Percentiles rank a stretch among this genome's conserved stretches.
Conservation (phyloP, 371 early-diverging fungal genomes). For the Mortierella sp. region DNA sequence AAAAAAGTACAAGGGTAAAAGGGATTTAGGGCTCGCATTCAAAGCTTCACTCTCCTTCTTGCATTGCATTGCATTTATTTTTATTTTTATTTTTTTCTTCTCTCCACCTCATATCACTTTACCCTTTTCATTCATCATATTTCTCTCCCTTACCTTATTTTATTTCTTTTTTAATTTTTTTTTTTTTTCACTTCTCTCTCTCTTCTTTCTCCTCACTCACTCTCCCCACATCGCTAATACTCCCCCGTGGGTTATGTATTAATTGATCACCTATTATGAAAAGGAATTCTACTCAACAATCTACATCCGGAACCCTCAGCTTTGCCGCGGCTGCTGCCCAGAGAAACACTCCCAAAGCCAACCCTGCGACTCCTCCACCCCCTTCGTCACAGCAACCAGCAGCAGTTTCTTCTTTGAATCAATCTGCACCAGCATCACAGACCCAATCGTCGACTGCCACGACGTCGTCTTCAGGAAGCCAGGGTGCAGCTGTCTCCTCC, state of each 20-base stretch:
- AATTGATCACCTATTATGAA: constrained; percentile 54
- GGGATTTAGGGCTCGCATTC: too few relatives aligned
- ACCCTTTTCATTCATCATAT: constrained; percentile 3
- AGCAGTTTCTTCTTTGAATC: constrained; percentile 12
- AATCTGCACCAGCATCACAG: constrained; percentile 28
- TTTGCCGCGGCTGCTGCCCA: constrained; percentile 53
- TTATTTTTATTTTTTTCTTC: constrained; percentile 2
- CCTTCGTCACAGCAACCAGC: constrained; percentile 19
- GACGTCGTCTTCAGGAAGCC: constrained; percentile 47
- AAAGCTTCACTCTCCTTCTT: too few relatives aligned
- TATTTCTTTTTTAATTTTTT: constrained; percentile 3
- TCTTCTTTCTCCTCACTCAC: neutral
- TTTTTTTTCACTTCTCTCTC: constrained; percentile 10
- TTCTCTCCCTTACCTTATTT: neutral
- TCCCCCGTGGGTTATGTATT: constrained; percentile 49
- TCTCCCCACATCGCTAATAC: constrained; percentile 15
- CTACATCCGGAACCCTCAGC: constrained; percentile 50
- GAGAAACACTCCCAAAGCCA: constrained; percentile 47
- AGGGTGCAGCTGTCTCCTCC: constrained; percentile 24
- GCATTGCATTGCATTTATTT: too few relatives aligned
- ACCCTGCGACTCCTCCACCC: constrained; percentile 28
- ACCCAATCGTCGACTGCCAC: constrained; percentile 38
- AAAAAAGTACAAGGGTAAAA: too few relatives aligned
- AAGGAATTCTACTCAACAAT: constrained; percentile 42
- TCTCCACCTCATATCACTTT: too few relatives aligned